Base-by-base conservation (phyloP, 345 rosid species). In the Aurinia saxatilis region DNA sequence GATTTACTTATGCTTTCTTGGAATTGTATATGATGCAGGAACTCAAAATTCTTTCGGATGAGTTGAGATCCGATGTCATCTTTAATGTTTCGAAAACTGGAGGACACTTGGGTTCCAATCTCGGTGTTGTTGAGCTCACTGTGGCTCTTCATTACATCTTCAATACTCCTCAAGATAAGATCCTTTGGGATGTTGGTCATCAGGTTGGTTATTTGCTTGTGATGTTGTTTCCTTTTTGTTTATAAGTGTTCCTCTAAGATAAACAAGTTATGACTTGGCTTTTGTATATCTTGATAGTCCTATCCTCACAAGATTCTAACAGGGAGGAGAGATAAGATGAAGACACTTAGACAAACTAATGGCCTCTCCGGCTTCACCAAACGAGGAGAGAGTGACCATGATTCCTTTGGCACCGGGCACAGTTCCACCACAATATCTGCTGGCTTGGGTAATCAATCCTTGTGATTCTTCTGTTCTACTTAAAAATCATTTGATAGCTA, bases 121-220 rank as follows among this genome's bases (percentile, higher is more conserved):
- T 93, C 67, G 99, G 99, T 70, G 97, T 93, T 46, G 95, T 93
- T 51, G 99, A 93, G 82, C 95, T 93, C 27, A 93, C 97, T 16
- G 97, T 93, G 59, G 95, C 96, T 67, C 96, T 93, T 79, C 99
- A 93, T 72, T 87, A 80, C 76, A 90, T 93, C 70, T 93, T 93
- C 52, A 87, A 85, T 67, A 60, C 90, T 57, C 99, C 99, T 60
- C 83, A 84, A 55, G 99, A 93, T 60, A 87, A 64, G 82, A 82
- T 93, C 9, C 76, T 93, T 5, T 93, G 96, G 99, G 99, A 93
- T 74, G 99, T 93, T 59, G 99, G 99, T 65, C 99, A 93, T 57
- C 79, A 87, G 75, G 82, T 87, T 5, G 81, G 90, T 90, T 86
- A 7, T 86, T 34, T 84, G 13, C 18, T 44, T 60, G 53, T 45